These are phyloP conservation scores for Dictyophora rubrovolvata DNA, from an alignment of 768 basidiomycete genomes.

Conservation along the genomic window DNA sequence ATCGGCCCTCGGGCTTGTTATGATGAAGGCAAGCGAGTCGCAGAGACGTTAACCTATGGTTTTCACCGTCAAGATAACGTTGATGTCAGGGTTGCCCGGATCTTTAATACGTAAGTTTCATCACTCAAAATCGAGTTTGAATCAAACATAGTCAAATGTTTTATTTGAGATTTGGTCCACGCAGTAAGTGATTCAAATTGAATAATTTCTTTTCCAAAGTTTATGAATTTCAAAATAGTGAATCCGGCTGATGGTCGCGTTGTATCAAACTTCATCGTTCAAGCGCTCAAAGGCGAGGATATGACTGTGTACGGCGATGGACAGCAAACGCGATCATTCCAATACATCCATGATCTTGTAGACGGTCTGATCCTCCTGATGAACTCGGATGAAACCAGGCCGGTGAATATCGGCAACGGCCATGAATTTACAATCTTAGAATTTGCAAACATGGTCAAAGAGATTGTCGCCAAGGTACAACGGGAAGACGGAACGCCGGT, in stretches of 20 bases:
- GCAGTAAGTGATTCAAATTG: slow-evolving; percentile 42
- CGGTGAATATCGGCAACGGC: slow-evolving; percentile 92
- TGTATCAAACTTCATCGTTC: slow-evolving; percentile 98
- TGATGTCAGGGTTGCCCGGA: slow-evolving; percentile 93
- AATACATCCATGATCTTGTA: slow-evolving; percentile 95
- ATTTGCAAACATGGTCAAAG: slow-evolving; percentile 86
- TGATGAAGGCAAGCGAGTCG: slow-evolving; percentile 98
- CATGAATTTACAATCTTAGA: slow-evolving; percentile 95
- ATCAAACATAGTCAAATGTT: neutral
- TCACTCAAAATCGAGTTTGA: neutral
- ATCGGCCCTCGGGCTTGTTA: slow-evolving; percentile 99
- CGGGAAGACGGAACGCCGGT: slow-evolving; percentile 57
- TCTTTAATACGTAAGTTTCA: slow-evolving; percentile 85
- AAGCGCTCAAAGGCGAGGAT: slow-evolving; percentile 91
- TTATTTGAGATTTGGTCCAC: slow-evolving; percentile 32
- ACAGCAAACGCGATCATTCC: slow-evolving; percentile 89
- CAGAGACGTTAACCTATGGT: slow-evolving; percentile 95
- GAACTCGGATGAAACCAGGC: slow-evolving; percentile 89
- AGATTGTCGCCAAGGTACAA: slow-evolving; percentile 90
- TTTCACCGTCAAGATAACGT: slow-evolving; percentile 92
- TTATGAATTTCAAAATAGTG: slow-evolving; percentile 38
- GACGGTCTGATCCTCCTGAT: slow-evolving; percentile 90
- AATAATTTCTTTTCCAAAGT: neutral
- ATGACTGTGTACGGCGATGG: slow-evolving; percentile 97
- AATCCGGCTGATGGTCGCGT: slow-evolving; percentile 96